phyloP scores from a whole-genome alignment of 2,329 filamentous ascomycete species.

The Cladophialophora chaetospira region DNA sequence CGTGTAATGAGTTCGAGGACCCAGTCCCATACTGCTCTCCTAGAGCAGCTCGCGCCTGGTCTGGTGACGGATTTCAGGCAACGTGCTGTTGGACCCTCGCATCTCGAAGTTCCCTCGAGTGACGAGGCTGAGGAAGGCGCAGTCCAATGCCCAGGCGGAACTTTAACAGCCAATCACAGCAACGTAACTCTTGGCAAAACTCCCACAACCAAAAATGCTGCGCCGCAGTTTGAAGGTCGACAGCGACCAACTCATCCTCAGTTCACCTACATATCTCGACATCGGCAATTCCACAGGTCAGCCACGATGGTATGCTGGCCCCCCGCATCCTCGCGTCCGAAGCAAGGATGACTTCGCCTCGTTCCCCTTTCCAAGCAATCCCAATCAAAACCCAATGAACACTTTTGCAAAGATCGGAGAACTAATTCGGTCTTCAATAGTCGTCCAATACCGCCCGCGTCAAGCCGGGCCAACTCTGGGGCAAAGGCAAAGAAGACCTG shows the following conservation, averaged over 20 bases:
- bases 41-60: too few relatives aligned
- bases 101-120: background rate
- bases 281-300: conserved; percentile 23
- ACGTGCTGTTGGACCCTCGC: too few relatives aligned
- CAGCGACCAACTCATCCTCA: conserved; percentile 19
- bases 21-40: background rate
- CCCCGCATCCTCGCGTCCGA: background rate
- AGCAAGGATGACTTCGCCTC: too few relatives aligned
- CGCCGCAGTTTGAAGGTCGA: background rate
- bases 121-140: conserved; percentile 2
- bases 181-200: conserved; percentile 11
- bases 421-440: background rate
- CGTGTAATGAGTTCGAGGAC: background rate
- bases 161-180: background rate
- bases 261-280: conserved; percentile 15
- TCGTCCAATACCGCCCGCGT: conserved; percentile 69
- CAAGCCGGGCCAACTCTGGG: conserved; percentile 96
- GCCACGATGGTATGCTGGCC: conserved; percentile 31
- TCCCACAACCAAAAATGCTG: background rate
- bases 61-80: too few relatives aligned
- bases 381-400: too few relatives aligned
- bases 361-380: too few relatives aligned
- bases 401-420: too few relatives aligned
- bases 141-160: background rate
- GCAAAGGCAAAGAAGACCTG: conserved; percentile 99